Base-by-base conservation (phyloP, 192 early-diverging fungal genomes). In the Neocallimastix lanati region DNA sequence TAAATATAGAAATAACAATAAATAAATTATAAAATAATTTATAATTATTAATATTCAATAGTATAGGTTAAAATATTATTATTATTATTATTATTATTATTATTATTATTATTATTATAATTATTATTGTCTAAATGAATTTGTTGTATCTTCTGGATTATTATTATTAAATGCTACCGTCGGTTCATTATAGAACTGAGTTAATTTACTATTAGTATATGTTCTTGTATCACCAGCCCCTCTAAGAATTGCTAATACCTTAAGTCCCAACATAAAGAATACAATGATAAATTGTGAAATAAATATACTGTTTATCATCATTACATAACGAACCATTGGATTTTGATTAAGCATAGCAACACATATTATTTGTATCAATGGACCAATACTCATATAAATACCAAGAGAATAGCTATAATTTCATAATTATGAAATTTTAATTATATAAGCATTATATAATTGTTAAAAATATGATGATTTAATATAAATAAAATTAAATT, bases 101-200 rank as follows among this genome's bases (percentile, higher is more conserved):
- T n/a, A n/a, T n/a, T n/a, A n/a, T n/a, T n/a, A n/a, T n/a, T n/a
- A n/a, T n/a, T n/a, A n/a, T n/a, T n/a, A n/a, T n/a, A n/a, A n/a
- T n/a, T n/a, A n/a, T n/a, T n/a, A 77, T 79, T 79, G 79, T 79
- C 78, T 77, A 78, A 25, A 77, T 37, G 30, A 80, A 83, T 50
- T 50, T 4, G 40, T 50, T 4, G 40, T 50, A 21, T 50, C 40
- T 2, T 18, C 40, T 50, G 3, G 16, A 13, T 1, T 15, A 38
- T 50, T 50, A 16, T 50, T 50, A 50, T 50, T n/a, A n/a, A n/a
- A 16, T 50, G 40, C 12, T 50, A 13, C 9, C 3, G 40, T 21
- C 21, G 40, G 40, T 50, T 50, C 40, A 21, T 50, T 50, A 50
- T 50, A 50, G 40, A 50, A 50, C 21, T 50, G 40, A 21, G 40